Evolutionary conservation across 805 yeast genomes (phyloP).

Genomic region (Teunomyces atbi): DNA sequence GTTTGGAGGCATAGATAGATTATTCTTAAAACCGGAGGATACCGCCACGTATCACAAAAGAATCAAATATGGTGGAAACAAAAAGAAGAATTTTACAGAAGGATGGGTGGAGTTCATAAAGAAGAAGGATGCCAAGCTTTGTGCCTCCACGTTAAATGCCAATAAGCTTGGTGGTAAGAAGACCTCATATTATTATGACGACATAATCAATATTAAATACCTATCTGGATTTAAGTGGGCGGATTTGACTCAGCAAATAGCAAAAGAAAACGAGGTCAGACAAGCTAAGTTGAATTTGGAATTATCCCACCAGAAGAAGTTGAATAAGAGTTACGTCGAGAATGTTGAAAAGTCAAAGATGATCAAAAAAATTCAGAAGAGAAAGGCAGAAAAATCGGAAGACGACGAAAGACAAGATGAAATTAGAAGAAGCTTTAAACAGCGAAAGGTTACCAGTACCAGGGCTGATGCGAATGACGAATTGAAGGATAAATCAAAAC

Average conservation of each 20-base stretch:
- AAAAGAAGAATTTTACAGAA: slow-evolving; percentile 81
- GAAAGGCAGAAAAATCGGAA: slow-evolving; percentile 33
- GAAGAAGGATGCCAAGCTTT: slow-evolving; percentile 84
- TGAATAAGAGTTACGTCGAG: slow-evolving; percentile 78
- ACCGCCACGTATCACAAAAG: slow-evolving; percentile 60
- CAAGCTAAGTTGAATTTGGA: slow-evolving; percentile 87
- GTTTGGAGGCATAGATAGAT: slow-evolving; percentile 86
- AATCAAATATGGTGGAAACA: slow-evolving; percentile 87
- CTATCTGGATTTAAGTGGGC: slow-evolving; percentile 93
- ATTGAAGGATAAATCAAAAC: slow-evolving; percentile 42
- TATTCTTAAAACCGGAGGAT: slow-evolving; percentile 86
- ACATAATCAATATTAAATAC: slow-evolving; percentile 86
- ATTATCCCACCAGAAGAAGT: slow-evolving; percentile 80
- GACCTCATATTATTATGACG: slow-evolving; percentile 88
- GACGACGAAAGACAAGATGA: slow-evolving; percentile 12
- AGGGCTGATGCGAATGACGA: slow-evolving; percentile 60
- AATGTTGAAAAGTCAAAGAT: slow-evolving; percentile 86
- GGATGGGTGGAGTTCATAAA: slow-evolving; percentile 94
- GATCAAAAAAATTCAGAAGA: slow-evolving; percentile 62
- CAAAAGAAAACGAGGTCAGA: slow-evolving; percentile 83
- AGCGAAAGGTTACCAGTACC: slow-evolving; percentile 62
- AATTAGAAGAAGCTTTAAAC: slow-evolving; percentile 64
- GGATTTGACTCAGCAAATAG: slow-evolving; percentile 89
- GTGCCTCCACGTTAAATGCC: slow-evolving; percentile 84
- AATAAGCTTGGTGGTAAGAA: slow-evolving; percentile 90